Evolutionary conservation across 768 basidiomycete genomes (phyloP), one percentile per base, ranked within the genome.

Genomic region (Cubamyces sp.): DNA sequence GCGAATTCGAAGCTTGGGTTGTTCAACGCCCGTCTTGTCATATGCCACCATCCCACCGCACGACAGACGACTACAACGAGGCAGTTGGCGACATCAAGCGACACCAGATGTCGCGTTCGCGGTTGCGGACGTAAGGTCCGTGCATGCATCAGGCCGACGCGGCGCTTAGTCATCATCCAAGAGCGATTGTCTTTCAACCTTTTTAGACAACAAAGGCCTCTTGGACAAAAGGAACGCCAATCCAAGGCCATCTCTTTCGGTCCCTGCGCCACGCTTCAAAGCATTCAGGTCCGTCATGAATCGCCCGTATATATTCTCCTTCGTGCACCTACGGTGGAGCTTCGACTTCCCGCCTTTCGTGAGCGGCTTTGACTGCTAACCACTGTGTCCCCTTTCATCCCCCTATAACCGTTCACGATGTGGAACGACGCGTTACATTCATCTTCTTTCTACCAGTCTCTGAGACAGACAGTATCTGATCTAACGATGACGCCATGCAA

Each of bases 401-500:
- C 23, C 47, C 49, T 46, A 67, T 93, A 92, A 91, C 80, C 89
- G 42, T 58, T 7, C 37, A 43, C 30, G 16, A 64, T 48, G 43
- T 26, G 41, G 15, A 41, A 45, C 41, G 49, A 62, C 37, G 30
- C 55, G 7, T 43, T 47, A 19, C 57, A 50, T 16, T 55, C 46
- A 19, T 52, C 49, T 11, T 60, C 63, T 19, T 60, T 64, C 37
- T 60, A 60, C 14, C 63, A 60, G 42, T 60, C 63, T 34, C 16
- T 64, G 43, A 64, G 42, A 45, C 63, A 64, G 42, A 60, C 63
- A 2, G 37, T 64, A 26, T 76, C 92, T 68, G 78, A 83, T 51
- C 71, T 94, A 60, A 76, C 82, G 54, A 87, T 94, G 62, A 74
- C 84, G 30, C 58, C 63, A 39, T 57, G 63, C 58, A 64, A 57